Evolutionary conservation across 805 yeast species (phyloP), one percentile per base, ranked within the genome.

Genomic region (Kazachstania psychrophila): DNA sequence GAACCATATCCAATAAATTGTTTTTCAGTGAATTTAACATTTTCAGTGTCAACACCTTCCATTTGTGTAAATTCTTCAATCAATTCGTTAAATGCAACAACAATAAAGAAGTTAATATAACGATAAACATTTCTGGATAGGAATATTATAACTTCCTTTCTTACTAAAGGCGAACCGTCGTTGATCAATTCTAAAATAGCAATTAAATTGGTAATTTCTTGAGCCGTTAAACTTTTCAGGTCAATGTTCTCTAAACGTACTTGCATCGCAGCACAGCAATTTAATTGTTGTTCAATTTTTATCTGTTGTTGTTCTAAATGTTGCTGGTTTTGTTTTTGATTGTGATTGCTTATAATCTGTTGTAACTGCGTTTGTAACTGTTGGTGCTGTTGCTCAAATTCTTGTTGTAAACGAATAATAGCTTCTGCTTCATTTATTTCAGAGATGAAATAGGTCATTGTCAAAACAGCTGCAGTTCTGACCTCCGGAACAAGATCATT

Each of bases 401-500:
- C 62, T 33, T 58, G 60, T 34, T 58, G 58, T 32, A 54, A 37
- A 24, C 48, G 49, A n/a, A 50, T 34, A 40, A 57, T 46, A 6
- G 43, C 37, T 12, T 65, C 73, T 2, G 62, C 58, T 23, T 59
- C 68, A 14, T 52, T 54, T 5, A 56, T 54, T 23, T 68, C 75
- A 4, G 79, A 74, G 24, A 82, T 58, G 51, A 78, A 85, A 26
- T 77, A 73, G 4, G 86, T 74, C 33, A 89, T 62, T 0, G 95
- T 82, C 23, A 77, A 64, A 10, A 92, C 62, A 4, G 85, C 74
- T 0, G 96, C 84, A 0, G 96, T 81, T 38, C 97, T 68, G 1
- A 92, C 95, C 57, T 92, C 98, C 0, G 97, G 96, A 32, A 89
- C 86, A 0, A 96, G 95, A 54, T 92, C 97, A 43, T 72, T 73